Base-by-base conservation (phyloP, 2,329 filamentous ascomycete species). In the Fusarium sp. region DNA sequence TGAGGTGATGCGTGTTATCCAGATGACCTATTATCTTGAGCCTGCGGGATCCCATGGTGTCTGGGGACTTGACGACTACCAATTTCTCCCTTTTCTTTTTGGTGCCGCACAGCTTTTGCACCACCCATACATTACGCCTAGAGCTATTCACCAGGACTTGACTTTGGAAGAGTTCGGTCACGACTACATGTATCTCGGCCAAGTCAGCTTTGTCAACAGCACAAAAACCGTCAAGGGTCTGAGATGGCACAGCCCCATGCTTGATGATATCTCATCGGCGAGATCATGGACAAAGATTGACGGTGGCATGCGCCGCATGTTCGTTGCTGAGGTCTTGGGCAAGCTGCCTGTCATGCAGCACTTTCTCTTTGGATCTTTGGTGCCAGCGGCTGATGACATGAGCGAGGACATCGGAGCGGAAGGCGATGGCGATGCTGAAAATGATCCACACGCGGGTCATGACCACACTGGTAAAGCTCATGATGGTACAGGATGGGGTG, bases 271-370 rank as follows among this genome's bases (percentile, higher is more conserved):
- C 68, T 96, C 92, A 5, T 90, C 93, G 2, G 91, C 95, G 17
- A 94, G 93, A 77, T 92, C 85, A 37, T 99, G 96, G 96, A 82
- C 80, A 68, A 99, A 99, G 83, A 91, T 99, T 48, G 94, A 98
- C 77, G 91, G 86, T 25, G 96, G 96, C 9, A 98, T 99, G 96
- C 87, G 92, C 63, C 92, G 93, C 70, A 99, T 99, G 96, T 98
- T 98, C 76, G 86, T 95, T 50, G 92, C 90, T 39, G 96, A 99
- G 79, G 95, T 99, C 1, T 80, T 99, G 50, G 90, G 91, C 31
- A 99, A 99, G 79, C 78, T 99, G 55, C 96, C 96, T 1, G 95
- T 99, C 41, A 98, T 98, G 94, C 96, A 99, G 80, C 96, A 99
- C 78, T 99, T 99, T 73, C 76, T 99, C 54, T 99, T 99, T 75